phyloP scores from a whole-genome alignment of 2,329 filamentous ascomycete species.

The Zymoseptoria crescenta region DNA sequence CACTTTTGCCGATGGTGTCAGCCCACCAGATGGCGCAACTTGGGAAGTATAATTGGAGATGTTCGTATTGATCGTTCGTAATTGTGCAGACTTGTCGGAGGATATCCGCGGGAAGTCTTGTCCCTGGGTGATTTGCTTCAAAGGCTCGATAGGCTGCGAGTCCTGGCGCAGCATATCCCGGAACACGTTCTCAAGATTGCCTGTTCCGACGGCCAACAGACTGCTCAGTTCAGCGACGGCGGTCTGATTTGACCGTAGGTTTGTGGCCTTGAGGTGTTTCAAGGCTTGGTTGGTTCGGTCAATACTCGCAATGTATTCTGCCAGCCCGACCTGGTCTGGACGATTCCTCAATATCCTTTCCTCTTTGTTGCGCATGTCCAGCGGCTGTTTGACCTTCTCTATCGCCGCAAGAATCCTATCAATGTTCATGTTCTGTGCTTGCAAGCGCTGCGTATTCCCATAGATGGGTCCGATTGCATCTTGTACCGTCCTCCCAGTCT shows the following conservation, averaged over 20 bases:
- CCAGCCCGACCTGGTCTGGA: slow-evolving; percentile 73
- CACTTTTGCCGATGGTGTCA: slow-evolving; percentile 60
- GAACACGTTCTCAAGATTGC: slow-evolving; percentile 78
- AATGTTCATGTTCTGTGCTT: slow-evolving; percentile 82
- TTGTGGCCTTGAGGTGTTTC: slow-evolving; percentile 76
- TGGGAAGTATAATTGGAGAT: slow-evolving; percentile 25
- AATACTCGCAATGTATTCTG: slow-evolving; percentile 79
- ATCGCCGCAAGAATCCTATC: slow-evolving; percentile 81
- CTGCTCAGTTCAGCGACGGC: slow-evolving; percentile 72
- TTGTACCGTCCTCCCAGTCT: slow-evolving; percentile 81
- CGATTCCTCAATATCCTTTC: slow-evolving; percentile 74
- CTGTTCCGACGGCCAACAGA: slow-evolving; percentile 69
- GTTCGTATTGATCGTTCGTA: slow-evolving; percentile 66
- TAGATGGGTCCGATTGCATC: slow-evolving; percentile 90
- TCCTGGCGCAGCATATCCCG: slow-evolving; percentile 71
- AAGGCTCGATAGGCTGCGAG: slow-evolving; percentile 71
- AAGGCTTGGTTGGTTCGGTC: slow-evolving; percentile 84
- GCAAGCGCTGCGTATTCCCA: slow-evolving; percentile 81
- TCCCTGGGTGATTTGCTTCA: slow-evolving; percentile 88
- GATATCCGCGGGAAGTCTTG: slow-evolving; percentile 65
- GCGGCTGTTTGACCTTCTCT: slow-evolving; percentile 78
- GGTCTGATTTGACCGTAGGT: slow-evolving; percentile 83
- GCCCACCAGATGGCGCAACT: slow-evolving; percentile 19
- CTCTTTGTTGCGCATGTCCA: slow-evolving; percentile 84
- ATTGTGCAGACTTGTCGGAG: slow-evolving; percentile 64